Percentiles rank a stretch among this genome's conserved stretches.
Conservation (phyloP, 345 rosid genomes). For the Bruguiera gymnorhiza region DNA sequence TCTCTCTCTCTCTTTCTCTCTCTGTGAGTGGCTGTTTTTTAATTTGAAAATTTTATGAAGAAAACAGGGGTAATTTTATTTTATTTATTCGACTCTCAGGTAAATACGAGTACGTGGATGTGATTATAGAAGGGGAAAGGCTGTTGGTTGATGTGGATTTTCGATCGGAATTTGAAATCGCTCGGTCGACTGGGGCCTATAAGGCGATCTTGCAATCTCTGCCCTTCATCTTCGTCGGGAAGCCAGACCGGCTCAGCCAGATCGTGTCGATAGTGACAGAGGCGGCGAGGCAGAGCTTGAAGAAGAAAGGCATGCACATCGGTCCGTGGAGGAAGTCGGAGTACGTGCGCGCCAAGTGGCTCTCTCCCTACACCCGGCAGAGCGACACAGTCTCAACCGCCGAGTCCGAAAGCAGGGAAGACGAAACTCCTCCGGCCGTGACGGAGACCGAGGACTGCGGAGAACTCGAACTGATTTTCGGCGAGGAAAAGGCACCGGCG, state of each 20-base stretch:
- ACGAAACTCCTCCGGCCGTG: neutral
- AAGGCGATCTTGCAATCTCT: constrained; percentile 61
- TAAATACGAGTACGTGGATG: constrained; percentile 73
- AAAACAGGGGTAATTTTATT: neutral
- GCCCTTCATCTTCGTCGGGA: constrained; percentile 74
- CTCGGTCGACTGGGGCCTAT: constrained; percentile 74
- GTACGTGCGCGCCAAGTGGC: constrained; percentile 85
- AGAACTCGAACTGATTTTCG: constrained; percentile 63
- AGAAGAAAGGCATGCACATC: constrained; percentile 83
- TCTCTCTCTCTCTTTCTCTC: too few relatives aligned
- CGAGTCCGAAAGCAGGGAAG: constrained; percentile 16
- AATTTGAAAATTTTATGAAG: neutral
- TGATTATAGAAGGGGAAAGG: constrained; percentile 54
- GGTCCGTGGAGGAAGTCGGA: constrained; percentile 91
- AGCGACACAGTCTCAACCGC: constrained; percentile 2
- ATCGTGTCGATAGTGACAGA: constrained; percentile 58
- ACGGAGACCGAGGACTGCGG: constrained; percentile 26
- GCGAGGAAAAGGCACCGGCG: constrained; percentile 30
- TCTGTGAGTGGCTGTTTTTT: too few relatives aligned
- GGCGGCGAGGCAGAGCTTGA: constrained; percentile 75
- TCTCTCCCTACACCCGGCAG: constrained; percentile 41
- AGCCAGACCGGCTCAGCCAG: constrained; percentile 62
- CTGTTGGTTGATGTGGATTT: constrained; percentile 73
- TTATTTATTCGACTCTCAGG: constrained; percentile 39
- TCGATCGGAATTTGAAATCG: constrained; percentile 82